phyloP scores from a whole-genome alignment of 176 grass and related monocot species.

The Miscanthus lutarioriparius region DNA sequence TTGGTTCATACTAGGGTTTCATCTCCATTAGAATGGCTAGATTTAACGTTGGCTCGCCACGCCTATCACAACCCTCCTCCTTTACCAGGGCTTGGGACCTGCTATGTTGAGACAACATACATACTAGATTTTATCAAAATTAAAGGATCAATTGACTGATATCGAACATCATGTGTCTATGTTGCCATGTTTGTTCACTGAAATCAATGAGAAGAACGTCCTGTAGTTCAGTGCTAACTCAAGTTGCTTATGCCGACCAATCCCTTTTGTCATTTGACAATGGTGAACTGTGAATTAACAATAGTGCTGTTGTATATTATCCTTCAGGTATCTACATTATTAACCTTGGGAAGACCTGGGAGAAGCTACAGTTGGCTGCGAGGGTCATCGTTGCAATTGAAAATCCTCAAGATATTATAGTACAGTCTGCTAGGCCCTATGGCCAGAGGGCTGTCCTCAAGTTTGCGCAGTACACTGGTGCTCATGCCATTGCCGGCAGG shows the following conservation, averaged over 20 bases:
- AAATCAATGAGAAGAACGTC: neutral
- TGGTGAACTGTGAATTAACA: neutral
- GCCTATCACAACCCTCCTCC: no score
- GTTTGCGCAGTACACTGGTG: conserved; percentile 90
- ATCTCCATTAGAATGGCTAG: no score
- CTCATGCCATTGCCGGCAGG: conserved; percentile 84
- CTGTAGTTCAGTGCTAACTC: neutral
- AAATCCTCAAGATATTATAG: conserved; percentile 88
- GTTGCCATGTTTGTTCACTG: neutral
- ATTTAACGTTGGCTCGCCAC: no score
- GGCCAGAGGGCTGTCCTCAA: conserved; percentile 90
- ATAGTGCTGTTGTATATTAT: neutral
- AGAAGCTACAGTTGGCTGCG: conserved; percentile 82
- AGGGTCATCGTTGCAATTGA: conserved; percentile 84
- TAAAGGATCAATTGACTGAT: neutral
- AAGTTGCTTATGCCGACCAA: neutral
- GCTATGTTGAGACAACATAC: no score
- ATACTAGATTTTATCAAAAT: neutral
- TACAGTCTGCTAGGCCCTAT: conserved; percentile 90
- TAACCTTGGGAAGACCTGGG: conserved; percentile 84
- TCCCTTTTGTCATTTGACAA: neutral
- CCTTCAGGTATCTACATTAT: conserved; percentile 80
- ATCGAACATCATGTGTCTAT: neutral
- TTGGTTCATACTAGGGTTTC: neutral
- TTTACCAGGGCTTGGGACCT: no score